Evolutionary conservation across 257 asterid genomes (phyloP), one percentile per base, ranked within the genome.

Genomic region (Mentha longifolia): DNA sequence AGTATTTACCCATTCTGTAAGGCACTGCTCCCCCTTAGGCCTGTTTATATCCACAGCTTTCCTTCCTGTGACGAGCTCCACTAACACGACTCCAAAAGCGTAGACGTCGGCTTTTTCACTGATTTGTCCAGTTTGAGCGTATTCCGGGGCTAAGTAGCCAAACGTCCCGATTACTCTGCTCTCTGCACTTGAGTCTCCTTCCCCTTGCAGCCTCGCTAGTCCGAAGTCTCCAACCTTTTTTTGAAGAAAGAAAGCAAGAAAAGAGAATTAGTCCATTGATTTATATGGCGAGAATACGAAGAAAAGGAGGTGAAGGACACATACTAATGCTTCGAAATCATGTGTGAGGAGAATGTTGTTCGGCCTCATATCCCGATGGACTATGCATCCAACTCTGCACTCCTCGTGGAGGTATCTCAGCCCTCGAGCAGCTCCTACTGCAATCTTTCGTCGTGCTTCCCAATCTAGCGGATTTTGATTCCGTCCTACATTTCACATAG

Each of bases 191-290:
- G 83, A 68, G 41, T 86, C 88, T 67, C 95, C 96, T 66, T 75
- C 84, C 15, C 81, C 83, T 64, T 88, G 95, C 84, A 92, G 78
- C 72, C 95, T 78, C 43, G 98, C 96, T 33, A 93, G 78, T 30
- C 98, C 98, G 67, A 91, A 91, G 76, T 91, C 97, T 56, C 97
- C 97, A 47, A 93, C 98, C 98, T 92, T 74, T n/a, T 74, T n/a
- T 57, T 16, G 0, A 47, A 49, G 25, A 56, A 0, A 63, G 37
- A 46, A 22, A 20, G 17, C 25, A 33, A 69, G 9, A n/a, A n/a
- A n/a, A n/a, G n/a, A n/a, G n/a, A 16, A 37, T 31, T 31, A 58
- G 20, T 7, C 11, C 22, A 58, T 58, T 4, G 14, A 3, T 30
- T 15, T 16, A 16, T 16, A n/a, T 50, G 25, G 14, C 20, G 3